Conservation (phyloP, 2,329 filamentous ascomycete species). For the Trichoderma sp. region DNA sequence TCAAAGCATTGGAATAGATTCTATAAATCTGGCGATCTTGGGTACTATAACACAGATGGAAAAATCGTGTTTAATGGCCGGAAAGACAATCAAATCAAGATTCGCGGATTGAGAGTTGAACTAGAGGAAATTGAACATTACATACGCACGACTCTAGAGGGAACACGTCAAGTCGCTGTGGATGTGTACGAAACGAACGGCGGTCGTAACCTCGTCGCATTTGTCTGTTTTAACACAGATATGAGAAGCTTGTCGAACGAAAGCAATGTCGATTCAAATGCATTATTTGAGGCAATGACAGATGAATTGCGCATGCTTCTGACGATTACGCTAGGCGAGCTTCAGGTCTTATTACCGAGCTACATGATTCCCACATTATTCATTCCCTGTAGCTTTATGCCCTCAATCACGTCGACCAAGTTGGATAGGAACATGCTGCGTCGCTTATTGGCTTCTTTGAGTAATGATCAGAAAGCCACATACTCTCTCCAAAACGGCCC, state of each 20-base stretch:
- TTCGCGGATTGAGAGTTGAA: conserved; percentile 59
- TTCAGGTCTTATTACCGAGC: conserved; percentile 9
- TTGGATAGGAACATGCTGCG: conserved; percentile 23
- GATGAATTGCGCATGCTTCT: conserved; percentile 24
- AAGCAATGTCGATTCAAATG: not conserved
- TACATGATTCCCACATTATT: conserved; percentile 33
- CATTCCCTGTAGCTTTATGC: conserved; percentile 31
- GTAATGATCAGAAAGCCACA: not conserved
- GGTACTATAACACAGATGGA: conserved; percentile 44
- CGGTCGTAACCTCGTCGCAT: conserved; percentile 2
- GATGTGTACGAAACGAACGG: conserved; percentile 5
- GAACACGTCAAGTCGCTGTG: conserved; percentile 8
- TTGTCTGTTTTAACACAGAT: conserved; percentile 5
- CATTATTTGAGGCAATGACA: conserved; percentile 23
- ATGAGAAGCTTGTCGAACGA: not conserved
- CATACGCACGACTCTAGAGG: not conserved
- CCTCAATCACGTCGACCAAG: conserved; percentile 30
- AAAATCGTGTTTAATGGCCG: conserved; percentile 51
- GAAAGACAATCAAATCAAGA: conserved; percentile 60
- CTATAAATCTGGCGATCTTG: conserved; percentile 54
- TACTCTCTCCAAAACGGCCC: conserved; percentile 2
- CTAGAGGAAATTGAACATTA: conserved; percentile 37
- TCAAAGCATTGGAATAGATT: conserved; percentile 31
- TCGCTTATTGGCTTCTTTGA: not conserved
- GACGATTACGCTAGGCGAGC: not conserved